Percentiles rank a stretch among this genome's conserved stretches.
Evolutionary conservation across 202 grass and related monocot genomes (phyloP).

Genomic region (Musa balbisiana): DNA sequence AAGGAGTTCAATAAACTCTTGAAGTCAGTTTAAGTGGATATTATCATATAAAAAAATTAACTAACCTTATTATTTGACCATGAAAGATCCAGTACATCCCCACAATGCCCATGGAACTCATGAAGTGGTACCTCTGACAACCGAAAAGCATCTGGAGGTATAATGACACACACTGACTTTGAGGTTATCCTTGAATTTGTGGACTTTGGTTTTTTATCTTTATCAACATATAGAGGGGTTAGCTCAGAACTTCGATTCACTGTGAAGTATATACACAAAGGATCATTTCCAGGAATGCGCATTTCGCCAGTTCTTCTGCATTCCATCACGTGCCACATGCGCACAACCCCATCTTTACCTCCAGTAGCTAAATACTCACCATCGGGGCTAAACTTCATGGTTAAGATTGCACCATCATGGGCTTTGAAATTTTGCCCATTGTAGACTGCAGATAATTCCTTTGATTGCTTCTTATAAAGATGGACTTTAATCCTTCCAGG

Average conservation of each 20-base stretch:
- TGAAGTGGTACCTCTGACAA: conserved; percentile 52
- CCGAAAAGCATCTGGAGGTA: conserved; percentile 59
- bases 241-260: conserved; percentile 61
- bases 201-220: conserved; percentile 40
- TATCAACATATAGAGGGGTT: conserved; percentile 36
- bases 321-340: conserved; percentile 58
- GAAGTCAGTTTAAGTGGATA: neutral
- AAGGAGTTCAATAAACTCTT: neutral
- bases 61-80: conserved; percentile 82
- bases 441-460: conserved; percentile 77
- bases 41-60: neutral
- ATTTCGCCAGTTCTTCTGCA: conserved; percentile 32
- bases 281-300: conserved; percentile 51
- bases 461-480: conserved; percentile 63
- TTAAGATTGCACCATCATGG: conserved; percentile 56
- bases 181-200: conserved; percentile 35
- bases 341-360: conserved; percentile 68
- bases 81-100: conserved; percentile 74
- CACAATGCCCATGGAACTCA: conserved; percentile 60
- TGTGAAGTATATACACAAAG: conserved; percentile 57
- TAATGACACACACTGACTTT: conserved; percentile 63
- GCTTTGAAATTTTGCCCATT: conserved; percentile 69
- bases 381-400: conserved; percentile 68
- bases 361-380: conserved; percentile 72
- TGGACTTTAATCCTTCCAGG: conserved; percentile 61